Evolutionary conservation across 75 land plant genomes (phyloP), one percentile per base, ranked within the genome.

Genomic region (Adiantum capillusveneris): DNA sequence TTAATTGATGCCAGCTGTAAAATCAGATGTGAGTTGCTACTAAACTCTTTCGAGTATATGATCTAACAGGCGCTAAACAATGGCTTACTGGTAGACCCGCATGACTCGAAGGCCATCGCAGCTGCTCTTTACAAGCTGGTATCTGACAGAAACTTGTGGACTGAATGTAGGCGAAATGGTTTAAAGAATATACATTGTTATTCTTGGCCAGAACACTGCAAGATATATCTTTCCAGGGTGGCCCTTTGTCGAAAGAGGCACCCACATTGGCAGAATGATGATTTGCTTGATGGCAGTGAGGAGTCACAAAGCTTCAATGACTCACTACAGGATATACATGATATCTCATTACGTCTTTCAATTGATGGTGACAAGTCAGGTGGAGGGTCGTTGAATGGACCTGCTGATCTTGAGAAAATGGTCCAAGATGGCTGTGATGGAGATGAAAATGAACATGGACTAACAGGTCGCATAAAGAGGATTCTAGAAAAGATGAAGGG

Each of bases 181-280:
- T 63, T 83, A 31, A 75, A 67, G 42, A 84, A 86, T 54, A 86
- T 86, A 41, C 77, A 84, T 66, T 62, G 64, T 14, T 86, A 73
- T 59, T 86, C 87, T 26, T 84, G 90, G 87, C 68, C 69, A 48
- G 61, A 55, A 58, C 76, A 84, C 42, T 84, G 87, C 61, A 67
- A 77, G 16, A 81, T 70, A 11, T 84, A 84, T 43, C 73, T 93
- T 57, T 79, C 95, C 14, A 69, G 83, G 25, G 68, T 93, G 11
- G 94, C 90, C 16, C 70, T 79, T 9, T 93, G 95, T 60, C 66
- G 90, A 30, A 88, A 78, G 85, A 78, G 95, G 68, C 90, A 93
- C 50, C 98, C 98, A 7, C 95, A 88, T 28, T 93, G 98, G 98
- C 79, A 93, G 56, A 83, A 58, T 14, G 89, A 93, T 25, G 78